Percentiles rank a stretch among this genome's conserved stretches.
Conservation (phyloP, 2,329 filamentous ascomycete species). For the Penicillium sp. region DNA sequence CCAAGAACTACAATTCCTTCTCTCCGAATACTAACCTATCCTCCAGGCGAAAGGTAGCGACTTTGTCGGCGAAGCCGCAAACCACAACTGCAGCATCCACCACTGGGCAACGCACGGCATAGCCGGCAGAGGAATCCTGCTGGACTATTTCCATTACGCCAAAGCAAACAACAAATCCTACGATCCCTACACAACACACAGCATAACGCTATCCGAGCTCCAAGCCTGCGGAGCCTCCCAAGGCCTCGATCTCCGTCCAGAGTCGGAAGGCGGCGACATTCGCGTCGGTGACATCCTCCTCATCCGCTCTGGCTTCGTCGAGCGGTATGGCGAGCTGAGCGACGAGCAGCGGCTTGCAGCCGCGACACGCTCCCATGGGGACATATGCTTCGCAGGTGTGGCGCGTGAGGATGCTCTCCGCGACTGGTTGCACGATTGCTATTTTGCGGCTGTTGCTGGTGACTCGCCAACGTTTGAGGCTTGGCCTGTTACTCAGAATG, state of each 20-base stretch:
- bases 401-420: conserved; percentile 54
- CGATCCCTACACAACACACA: conserved; percentile 51
- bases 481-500: conserved; percentile 49
- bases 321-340: conserved; percentile 52
- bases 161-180: conserved; percentile 50
- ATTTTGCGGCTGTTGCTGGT: conserved; percentile 63
- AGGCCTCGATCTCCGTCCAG: conserved; percentile 58
- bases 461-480: conserved; percentile 63
- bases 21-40: background rate
- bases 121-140: conserved; percentile 42
- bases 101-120: conserved; percentile 44
- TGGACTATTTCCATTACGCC: conserved; percentile 47
- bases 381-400: conserved; percentile 49
- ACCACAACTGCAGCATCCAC: conserved; percentile 43
- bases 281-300: conserved; percentile 63
- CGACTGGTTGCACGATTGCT: conserved; percentile 66
- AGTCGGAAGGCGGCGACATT: conserved; percentile 53
- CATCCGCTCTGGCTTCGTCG: conserved; percentile 60
- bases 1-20: background rate
- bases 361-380: conserved; percentile 36
- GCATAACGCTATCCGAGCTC: conserved; percentile 55
- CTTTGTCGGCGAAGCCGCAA: conserved; percentile 33
- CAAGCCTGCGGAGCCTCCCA: conserved; percentile 58
- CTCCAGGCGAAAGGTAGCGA: conserved; percentile 34
- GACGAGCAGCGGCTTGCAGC: conserved; percentile 33